Conservation (phyloP, 2,329 filamentous ascomycete genomes). For the Paracoccidioides lutzii region DNA sequence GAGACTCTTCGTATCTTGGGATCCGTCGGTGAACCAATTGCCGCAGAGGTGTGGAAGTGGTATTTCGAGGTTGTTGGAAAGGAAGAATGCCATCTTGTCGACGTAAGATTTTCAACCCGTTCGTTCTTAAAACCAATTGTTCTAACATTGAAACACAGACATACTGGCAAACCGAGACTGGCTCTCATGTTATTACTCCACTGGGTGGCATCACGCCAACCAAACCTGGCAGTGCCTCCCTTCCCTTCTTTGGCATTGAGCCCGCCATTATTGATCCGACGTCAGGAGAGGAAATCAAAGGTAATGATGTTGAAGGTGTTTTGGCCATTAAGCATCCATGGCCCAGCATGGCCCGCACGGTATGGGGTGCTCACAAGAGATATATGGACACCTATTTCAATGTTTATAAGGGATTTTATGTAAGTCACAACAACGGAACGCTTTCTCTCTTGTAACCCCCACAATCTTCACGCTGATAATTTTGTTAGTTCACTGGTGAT, state of each 20-base stretch:
- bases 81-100: slow-evolving; percentile 83
- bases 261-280: slow-evolving; percentile 95
- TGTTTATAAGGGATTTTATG: slow-evolving; percentile 96
- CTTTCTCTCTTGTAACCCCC: neutral
- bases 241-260: slow-evolving; percentile 97
- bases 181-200: slow-evolving; percentile 89
- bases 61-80: slow-evolving; percentile 93
- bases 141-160: slow-evolving; percentile 45
- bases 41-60: slow-evolving; percentile 99
- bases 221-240: slow-evolving; percentile 88
- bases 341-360: slow-evolving; percentile 96
- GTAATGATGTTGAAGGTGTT: slow-evolving; percentile 95
- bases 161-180: slow-evolving; percentile 99
- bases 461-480: slow-evolving; percentile 7
- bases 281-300: slow-evolving; percentile 80
- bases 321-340: slow-evolving; percentile 94
- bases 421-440: slow-evolving; percentile 38
- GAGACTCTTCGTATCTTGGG: slow-evolving; percentile 78
- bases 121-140: neutral
- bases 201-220: slow-evolving; percentile 87
- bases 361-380: slow-evolving; percentile 94
- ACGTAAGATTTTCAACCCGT: slow-evolving; percentile 50
- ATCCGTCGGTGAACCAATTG: slow-evolving; percentile 94
- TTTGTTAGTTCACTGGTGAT: slow-evolving; percentile 46
- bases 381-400: slow-evolving; percentile 99